phyloP scores from a whole-genome alignment of 2,329 filamentous ascomycete species.

The Nemania sp. region DNA sequence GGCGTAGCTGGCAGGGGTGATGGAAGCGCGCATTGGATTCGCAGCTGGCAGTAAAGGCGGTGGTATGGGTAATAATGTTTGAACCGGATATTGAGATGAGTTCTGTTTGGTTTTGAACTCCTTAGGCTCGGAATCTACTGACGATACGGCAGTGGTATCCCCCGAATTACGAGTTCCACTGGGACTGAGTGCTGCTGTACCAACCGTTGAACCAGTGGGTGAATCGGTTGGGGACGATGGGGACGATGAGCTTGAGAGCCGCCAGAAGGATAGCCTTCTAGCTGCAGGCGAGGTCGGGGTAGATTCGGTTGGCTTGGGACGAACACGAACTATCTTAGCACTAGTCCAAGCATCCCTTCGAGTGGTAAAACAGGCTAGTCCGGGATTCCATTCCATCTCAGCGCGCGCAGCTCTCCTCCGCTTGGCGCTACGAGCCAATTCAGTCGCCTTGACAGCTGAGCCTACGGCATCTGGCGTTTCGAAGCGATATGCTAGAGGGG shows the following conservation, averaged over 20 bases:
- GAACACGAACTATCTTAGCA: slow-evolving; percentile 70
- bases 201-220: slow-evolving; percentile 42
- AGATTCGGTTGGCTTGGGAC: slow-evolving; percentile 56
- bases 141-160: slow-evolving; percentile 56
- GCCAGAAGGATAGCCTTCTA: slow-evolving; percentile 64
- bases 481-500: slow-evolving; percentile 63
- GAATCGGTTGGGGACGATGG: slow-evolving; percentile 51
- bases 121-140: slow-evolving; percentile 57
- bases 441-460: slow-evolving; percentile 55
- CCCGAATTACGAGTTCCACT: slow-evolving; percentile 49
- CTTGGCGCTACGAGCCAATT: slow-evolving; percentile 65
- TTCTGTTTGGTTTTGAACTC: slow-evolving; percentile 53
- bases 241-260: slow-evolving; percentile 58
- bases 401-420: slow-evolving; percentile 69
- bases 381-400: slow-evolving; percentile 82
- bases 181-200: slow-evolving; percentile 46
- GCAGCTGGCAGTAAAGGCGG: slow-evolving; percentile 77
- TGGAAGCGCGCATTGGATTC: slow-evolving; percentile 82
- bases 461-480: slow-evolving; percentile 63
- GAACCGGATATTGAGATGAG: slow-evolving; percentile 62
- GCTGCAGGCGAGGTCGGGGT: slow-evolving; percentile 56
- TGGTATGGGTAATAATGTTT: slow-evolving; percentile 77
- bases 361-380: slow-evolving; percentile 81
- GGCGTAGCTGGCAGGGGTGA: slow-evolving; percentile 78
- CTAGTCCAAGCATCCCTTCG: slow-evolving; percentile 88